Conservation (phyloP, 108 stramenopile genomes). For the Chaetoceros muelleri region DNA sequence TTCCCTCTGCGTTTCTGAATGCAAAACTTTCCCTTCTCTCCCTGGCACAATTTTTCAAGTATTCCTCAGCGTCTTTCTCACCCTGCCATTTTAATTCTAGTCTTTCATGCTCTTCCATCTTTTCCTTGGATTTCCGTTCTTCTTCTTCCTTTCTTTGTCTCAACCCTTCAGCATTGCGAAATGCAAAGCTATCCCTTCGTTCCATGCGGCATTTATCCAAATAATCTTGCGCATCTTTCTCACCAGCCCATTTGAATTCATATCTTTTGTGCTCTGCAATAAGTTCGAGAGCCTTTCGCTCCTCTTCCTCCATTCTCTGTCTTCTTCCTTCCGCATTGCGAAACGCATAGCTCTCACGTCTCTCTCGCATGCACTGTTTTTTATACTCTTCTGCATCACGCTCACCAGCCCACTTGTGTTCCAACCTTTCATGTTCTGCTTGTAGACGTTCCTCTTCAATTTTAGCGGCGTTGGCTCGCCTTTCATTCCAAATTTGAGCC, state of each 20-base stretch:
- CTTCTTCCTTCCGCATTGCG: constrained; percentile 24
- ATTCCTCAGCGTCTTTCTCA: constrained; percentile 61
- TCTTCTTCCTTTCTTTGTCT: constrained; percentile 36
- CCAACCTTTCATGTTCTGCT: constrained; percentile 41
- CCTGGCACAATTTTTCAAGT: constrained; percentile 28
- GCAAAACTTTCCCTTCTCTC: constrained; percentile 32
- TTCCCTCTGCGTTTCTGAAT: constrained; percentile 20
- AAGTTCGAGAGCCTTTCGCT: constrained; percentile 15
- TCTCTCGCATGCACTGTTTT: constrained; percentile 24
- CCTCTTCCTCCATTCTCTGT: constrained; percentile 7
- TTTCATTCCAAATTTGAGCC: constrained; percentile 46
- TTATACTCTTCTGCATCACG: constrained; percentile 61
- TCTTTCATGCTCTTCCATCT: constrained; percentile 35
- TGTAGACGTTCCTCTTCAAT: constrained; percentile 29
- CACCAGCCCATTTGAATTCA: constrained; percentile 61
- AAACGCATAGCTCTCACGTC: constrained; percentile 23
- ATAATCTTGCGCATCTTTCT: constrained; percentile 60
- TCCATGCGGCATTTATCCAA: constrained; percentile 36
- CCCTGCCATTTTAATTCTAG: constrained; percentile 55
- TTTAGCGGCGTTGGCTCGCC: constrained; percentile 27
- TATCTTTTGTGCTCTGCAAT: constrained; percentile 45
- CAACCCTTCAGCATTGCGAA: constrained; percentile 50
- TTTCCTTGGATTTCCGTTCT: constrained; percentile 21
- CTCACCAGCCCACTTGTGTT: constrained; percentile 57
- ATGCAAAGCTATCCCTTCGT: constrained; percentile 46